Conservation (phyloP, 2,329 filamentous ascomycete species). For the Talaromyces albobiverticillius region DNA sequence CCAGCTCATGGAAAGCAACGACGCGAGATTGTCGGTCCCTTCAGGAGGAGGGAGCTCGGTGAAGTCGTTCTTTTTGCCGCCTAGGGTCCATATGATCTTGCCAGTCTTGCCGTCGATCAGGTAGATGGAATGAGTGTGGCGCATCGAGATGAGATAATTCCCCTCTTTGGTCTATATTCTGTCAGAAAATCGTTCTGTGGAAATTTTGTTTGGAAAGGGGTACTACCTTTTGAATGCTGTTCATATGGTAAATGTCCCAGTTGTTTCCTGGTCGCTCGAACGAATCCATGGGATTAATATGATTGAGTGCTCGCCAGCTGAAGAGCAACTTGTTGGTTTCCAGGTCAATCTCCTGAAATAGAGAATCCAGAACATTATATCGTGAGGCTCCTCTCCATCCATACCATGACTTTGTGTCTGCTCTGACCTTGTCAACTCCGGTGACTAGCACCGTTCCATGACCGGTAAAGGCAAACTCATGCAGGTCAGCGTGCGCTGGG, state of each 20-base stretch:
- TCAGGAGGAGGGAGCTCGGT: background rate
- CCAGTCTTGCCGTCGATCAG: background rate
- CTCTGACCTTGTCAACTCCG: background rate
- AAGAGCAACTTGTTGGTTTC: background rate
- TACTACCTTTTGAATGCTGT: background rate
- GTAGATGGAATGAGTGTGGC: background rate
- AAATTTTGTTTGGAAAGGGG: background rate
- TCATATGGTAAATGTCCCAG: background rate
- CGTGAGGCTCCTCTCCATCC: background rate
- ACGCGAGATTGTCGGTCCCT: background rate
- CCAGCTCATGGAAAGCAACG: constrained; percentile 42
- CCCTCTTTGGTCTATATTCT: background rate
- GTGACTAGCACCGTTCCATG: background rate
- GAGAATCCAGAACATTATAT: background rate
- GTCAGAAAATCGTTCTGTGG: background rate
- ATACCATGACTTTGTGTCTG: background rate
- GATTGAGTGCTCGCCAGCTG: background rate
- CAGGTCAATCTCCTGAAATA: background rate
- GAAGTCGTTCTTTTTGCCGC: background rate
- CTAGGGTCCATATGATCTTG: background rate
- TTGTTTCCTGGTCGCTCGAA: background rate
- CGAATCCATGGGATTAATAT: background rate
- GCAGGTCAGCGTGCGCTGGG: background rate
- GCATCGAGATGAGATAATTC: background rate
- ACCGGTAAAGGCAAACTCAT: background rate